These are phyloP conservation scores for Hyaloscypha hepaticicola DNA, from an alignment of 495 filamentous ascomycete genomes.

Conservation along the genomic window DNA sequence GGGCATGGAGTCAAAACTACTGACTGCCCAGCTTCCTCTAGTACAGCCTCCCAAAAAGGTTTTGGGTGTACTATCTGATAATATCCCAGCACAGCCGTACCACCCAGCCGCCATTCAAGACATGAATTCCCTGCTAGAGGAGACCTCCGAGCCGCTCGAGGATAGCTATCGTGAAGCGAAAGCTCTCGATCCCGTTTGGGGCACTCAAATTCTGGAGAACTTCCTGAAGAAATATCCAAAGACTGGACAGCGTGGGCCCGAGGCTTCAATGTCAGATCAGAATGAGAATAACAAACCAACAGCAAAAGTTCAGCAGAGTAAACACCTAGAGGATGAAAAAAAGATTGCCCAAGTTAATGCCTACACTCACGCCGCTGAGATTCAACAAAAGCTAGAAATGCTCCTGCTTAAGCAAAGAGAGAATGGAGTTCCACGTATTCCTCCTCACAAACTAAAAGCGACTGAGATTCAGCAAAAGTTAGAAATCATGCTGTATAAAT, in stretches of 20 bases:
- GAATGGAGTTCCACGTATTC: slow-evolving; percentile 2
- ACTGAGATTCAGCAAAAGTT: slow-evolving; percentile 14
- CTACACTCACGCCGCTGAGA: not conserved
- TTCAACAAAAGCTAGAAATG: slow-evolving; percentile 31
- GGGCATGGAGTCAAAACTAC: not conserved
- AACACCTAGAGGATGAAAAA: not conserved
- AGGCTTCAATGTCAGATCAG: not conserved
- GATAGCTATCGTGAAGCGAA: slow-evolving; percentile 18
- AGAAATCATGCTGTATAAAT: slow-evolving; percentile 21
- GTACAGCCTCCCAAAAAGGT: not conserved
- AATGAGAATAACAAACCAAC: not conserved
- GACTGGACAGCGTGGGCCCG: slow-evolving; percentile 20
- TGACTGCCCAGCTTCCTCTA: not conserved
- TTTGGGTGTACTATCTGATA: too few relatives aligned
- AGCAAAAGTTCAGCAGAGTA: not conserved
- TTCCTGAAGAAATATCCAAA: slow-evolving; percentile 29
- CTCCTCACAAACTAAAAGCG: not conserved
- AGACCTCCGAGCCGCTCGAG: not conserved
- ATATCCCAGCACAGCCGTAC: too few relatives aligned
- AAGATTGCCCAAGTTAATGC: not conserved
- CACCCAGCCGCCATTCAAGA: not conserved
- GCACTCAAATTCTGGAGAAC: slow-evolving; percentile 7
- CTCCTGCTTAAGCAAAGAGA: slow-evolving; percentile 18
- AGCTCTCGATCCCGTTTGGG: slow-evolving; percentile 17
- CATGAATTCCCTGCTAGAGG: not conserved